Evolutionary conservation across 805 yeast species (phyloP), one percentile per base, ranked within the genome.

Genomic region (Isabelozyma heimii): DNA sequence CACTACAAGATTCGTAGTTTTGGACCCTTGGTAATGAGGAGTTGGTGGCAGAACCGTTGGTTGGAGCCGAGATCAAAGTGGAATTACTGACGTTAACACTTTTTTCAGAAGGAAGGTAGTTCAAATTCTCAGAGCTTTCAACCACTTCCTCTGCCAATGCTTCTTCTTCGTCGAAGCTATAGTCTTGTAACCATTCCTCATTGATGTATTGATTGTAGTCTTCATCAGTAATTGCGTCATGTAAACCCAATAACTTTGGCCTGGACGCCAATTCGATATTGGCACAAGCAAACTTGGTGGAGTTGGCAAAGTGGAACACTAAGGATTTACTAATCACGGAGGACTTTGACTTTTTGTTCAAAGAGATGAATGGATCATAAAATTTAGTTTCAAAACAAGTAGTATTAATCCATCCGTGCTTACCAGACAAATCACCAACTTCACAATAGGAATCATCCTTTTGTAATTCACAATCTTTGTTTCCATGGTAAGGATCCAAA

Each of bases 351-450:
- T 67, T 63, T 37, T 79, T 78, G 57, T 83, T 76, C 63, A 86
- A 75, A 0, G 91, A 83, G 47, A 87, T 63, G 63, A 77, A 86
- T 6, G 84, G 85, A 59, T 87, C 91, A 50, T 74, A 67, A 62
- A 83, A 87, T 50, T 75, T 73, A 27, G 81, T 70, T 64, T 84
- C 85, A 63, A 80, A 84, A 61, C 89, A 84, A 10, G 89, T 84
- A 16, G 88, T 76, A 60, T 84, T 77, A 59, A 87, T 83, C 68
- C 70, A 77, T 10, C 92, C 92, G 65, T 86, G 91, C 63, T 85
- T 86, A 41, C 92, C 92, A 35, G 88, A 80, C 57, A 86, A 79
- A 60, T 86, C 91, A 49, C 92, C 92, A 40, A 85, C 80, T 65
- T 83, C 83, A 62, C 90, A 86, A 35, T 63, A 70, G 7, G 83